These are phyloP conservation scores for Panaeolus papilionaceus DNA, from an alignment of 768 basidiomycete genomes.

Conservation along the genomic window DNA sequence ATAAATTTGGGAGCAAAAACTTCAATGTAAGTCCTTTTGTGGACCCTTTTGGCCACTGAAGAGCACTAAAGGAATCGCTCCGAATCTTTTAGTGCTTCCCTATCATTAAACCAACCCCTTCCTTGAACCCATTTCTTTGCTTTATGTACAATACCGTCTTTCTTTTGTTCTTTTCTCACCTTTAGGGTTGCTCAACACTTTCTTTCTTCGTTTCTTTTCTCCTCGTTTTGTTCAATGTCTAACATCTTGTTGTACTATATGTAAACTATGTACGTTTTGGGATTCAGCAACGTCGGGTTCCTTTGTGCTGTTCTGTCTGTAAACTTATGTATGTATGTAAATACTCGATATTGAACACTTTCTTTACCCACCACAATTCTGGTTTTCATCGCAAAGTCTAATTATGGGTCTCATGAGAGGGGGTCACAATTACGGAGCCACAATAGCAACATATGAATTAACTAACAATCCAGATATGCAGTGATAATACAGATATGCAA, in stretches of 20 bases:
- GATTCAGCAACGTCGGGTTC: background rate
- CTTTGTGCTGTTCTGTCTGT: background rate
- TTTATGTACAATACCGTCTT: background rate
- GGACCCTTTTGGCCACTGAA: constrained; percentile 10
- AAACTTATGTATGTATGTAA: constrained; percentile 7
- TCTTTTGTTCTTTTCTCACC: background rate
- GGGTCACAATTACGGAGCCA: background rate
- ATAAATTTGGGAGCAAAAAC: constrained; percentile 18
- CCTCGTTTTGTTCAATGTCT: background rate
- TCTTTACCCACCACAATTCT: background rate
- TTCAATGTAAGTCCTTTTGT: constrained; percentile 2
- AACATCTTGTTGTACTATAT: background rate
- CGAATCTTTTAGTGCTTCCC: constrained; percentile 8
- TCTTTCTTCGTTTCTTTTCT: background rate
- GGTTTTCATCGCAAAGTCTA: no score
- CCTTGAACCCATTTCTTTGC: background rate
- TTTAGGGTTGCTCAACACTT: background rate
- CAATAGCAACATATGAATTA: constrained; percentile 7
- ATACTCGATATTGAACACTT: background rate
- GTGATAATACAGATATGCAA: constrained; percentile 15
- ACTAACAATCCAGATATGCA: constrained; percentile 14
- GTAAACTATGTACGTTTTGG: background rate
- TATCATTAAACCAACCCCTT: background rate
- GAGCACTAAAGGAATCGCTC: constrained; percentile 4
- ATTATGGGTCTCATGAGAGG: background rate